Conservation (phyloP, 2,329 filamentous ascomycete species). For the Pseudogymnoascus sp. region DNA sequence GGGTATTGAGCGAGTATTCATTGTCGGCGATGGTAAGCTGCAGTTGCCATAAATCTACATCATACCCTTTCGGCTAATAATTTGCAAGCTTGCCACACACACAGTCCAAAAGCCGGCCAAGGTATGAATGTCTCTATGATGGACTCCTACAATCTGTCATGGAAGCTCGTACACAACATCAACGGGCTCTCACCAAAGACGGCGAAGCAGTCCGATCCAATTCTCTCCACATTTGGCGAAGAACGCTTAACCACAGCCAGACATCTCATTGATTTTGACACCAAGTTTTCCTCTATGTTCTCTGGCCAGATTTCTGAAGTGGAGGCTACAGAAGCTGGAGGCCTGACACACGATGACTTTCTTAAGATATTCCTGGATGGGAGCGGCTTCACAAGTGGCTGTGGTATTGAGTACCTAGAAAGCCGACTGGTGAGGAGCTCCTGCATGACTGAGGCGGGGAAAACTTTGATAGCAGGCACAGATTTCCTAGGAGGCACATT, state of each 20-base stretch:
- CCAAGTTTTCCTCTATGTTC: conserved; percentile 48
- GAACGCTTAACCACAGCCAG: conserved; percentile 56
- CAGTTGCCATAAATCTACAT: conserved; percentile 45
- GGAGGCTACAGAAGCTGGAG: conserved; percentile 46
- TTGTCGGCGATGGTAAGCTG: conserved; percentile 35
- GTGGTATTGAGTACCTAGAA: conserved; percentile 26
- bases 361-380: conserved; percentile 46
- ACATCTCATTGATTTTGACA: conserved; percentile 58
- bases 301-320: conserved; percentile 45
- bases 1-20: conserved; percentile 41
- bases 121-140: conserved; percentile 52
- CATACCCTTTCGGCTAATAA: conserved; percentile 34
- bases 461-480: not conserved
- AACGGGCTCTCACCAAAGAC: conserved; percentile 28
- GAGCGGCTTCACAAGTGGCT: conserved; percentile 38
- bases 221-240: conserved; percentile 54
- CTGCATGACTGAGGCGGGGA: not conserved
- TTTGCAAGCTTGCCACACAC: conserved; percentile 44
- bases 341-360: conserved; percentile 44
- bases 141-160: conserved; percentile 54
- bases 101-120: conserved; percentile 56
- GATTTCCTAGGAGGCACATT: conserved; percentile 22
- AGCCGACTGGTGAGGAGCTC: conserved; percentile 15
- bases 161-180: conserved; percentile 44
- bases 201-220: conserved; percentile 40